phyloP scores from a whole-genome alignment of 1,284 basidiomycete genomes.

The Ustilago vetiveriae region DNA sequence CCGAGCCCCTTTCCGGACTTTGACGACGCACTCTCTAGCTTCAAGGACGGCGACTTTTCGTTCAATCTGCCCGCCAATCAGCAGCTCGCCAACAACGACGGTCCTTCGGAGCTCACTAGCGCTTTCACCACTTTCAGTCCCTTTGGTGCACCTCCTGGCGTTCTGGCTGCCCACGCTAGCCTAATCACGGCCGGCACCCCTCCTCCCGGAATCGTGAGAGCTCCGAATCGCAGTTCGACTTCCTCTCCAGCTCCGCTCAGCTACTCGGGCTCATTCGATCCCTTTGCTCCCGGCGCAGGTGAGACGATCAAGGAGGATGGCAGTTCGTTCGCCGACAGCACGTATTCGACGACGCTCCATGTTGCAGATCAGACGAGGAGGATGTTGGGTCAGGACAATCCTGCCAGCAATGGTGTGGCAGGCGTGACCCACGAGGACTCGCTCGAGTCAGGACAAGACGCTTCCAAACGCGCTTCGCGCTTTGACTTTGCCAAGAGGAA shows the following conservation, averaged over 20 bases:
- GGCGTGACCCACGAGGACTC: conserved; percentile 21
- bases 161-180: conserved; percentile 35
- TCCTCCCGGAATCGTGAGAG: conserved; percentile 30
- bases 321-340: conserved; percentile 30
- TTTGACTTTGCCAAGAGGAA: conserved; percentile 62
- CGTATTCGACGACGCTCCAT: conserved; percentile 42
- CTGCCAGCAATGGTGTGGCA: conserved; percentile 6
- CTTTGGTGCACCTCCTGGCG: conserved; percentile 35
- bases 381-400: conserved; percentile 46
- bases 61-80: conserved; percentile 56
- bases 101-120: conserved; percentile 32
- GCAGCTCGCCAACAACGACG: conserved; percentile 29
- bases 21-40: conserved; percentile 59
- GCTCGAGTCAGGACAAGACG: conserved; percentile 22
- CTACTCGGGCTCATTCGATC: conserved; percentile 64
- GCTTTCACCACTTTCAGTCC: conserved; percentile 44
- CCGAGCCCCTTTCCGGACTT: conserved; percentile 62
- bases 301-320: conserved; percentile 46
- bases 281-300: conserved; percentile 59
- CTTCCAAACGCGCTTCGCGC: conserved; percentile 47
- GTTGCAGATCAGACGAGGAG: conserved; percentile 52
- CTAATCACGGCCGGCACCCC: conserved; percentile 34
- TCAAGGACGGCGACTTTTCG: conserved; percentile 62
- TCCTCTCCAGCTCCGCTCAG: conserved; percentile 44
- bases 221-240: conserved; percentile 42